Conservation (phyloP, 441 rosid genomes). For the Erysimum pusillum region DNA sequence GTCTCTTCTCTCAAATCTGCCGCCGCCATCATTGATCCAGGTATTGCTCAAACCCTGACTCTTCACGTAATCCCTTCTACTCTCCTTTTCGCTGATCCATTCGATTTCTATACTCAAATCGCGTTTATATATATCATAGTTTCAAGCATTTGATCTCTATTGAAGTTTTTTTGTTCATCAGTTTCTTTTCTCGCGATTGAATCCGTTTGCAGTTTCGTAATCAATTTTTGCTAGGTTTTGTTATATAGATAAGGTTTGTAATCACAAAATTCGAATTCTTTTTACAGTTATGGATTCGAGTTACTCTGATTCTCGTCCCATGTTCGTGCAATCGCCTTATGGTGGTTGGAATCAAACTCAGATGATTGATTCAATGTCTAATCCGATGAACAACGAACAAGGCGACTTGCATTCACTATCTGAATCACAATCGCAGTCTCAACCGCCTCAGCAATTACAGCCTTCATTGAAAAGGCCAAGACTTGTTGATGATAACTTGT, state of each 20-base stretch:
- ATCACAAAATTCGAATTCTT: constrained; percentile 6
- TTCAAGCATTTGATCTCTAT: constrained; percentile 42
- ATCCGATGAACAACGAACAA: constrained; percentile 50
- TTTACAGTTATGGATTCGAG: constrained; percentile 55
- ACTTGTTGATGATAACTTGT: constrained; percentile 59
- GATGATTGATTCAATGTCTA: constrained; percentile 31
- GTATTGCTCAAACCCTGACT: constrained; percentile 27
- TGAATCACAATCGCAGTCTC: constrained; percentile 58
- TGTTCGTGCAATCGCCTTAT: constrained; percentile 54
- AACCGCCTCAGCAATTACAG: constrained; percentile 43
- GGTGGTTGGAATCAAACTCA: constrained; percentile 72
- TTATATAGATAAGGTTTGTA: not conserved
- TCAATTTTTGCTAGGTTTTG: not conserved
- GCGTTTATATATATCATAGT: constrained; percentile 18
- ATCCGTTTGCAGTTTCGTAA: constrained; percentile 20
- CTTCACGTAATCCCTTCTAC: not conserved
- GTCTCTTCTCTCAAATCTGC: constrained; percentile 37
- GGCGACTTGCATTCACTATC: constrained; percentile 55
- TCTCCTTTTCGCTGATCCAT: constrained; percentile 19
- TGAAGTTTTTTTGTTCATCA: constrained; percentile 10
- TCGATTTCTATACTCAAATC: constrained; percentile 7
- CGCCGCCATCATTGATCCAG: constrained; percentile 48
- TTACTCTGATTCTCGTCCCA: constrained; percentile 63
- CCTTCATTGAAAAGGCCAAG: constrained; percentile 79
- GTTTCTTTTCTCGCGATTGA: not conserved